Conservation (phyloP, 2,329 filamentous ascomycete species). For the Fusarium xyrophilum region DNA sequence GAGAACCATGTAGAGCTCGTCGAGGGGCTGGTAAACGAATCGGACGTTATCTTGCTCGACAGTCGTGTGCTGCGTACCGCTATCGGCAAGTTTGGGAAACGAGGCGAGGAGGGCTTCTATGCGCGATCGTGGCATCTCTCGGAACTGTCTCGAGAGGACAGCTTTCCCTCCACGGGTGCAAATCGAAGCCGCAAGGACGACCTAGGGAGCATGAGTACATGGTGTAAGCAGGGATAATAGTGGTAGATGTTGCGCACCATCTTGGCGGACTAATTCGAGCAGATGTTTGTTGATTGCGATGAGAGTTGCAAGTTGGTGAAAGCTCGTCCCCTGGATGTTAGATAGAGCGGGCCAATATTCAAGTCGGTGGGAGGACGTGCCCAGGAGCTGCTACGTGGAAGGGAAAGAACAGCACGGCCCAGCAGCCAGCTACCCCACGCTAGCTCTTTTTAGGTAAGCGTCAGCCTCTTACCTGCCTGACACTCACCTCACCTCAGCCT, state of each 20-base stretch:
- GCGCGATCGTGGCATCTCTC: constrained; percentile 95
- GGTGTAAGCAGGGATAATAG: background rate
- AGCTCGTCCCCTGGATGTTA: constrained; percentile 39
- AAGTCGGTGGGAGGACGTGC: constrained; percentile 38
- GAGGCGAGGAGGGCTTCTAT: constrained; percentile 96
- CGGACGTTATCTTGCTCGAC: constrained; percentile 99
- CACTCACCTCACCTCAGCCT: constrained; percentile 27
- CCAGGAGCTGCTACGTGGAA: constrained; percentile 18
- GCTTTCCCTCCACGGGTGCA: constrained; percentile 98
- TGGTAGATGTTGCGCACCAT: constrained; percentile 47
- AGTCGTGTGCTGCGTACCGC: constrained; percentile 94
- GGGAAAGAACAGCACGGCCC: background rate
- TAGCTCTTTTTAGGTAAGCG: constrained; percentile 28
- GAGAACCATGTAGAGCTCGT: constrained; percentile 99
- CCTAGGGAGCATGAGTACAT: constrained; percentile 60
- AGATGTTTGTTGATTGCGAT: constrained; percentile 31
- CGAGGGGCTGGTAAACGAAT: constrained; percentile 98
- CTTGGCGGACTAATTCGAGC: constrained; percentile 42
- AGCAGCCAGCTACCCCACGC: constrained; percentile 18
- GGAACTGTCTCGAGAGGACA: constrained; percentile 96
- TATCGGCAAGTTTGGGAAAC: constrained; percentile 96
- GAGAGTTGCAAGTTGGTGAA: constrained; percentile 32
- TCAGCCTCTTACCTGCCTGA: constrained; percentile 25
- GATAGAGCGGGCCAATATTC: constrained; percentile 44
- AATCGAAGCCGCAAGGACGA: constrained; percentile 98